These are phyloP conservation scores for Botrytis tulipae DNA, from an alignment of 2,329 filamentous ascomycete genomes.

Conservation along the genomic window DNA sequence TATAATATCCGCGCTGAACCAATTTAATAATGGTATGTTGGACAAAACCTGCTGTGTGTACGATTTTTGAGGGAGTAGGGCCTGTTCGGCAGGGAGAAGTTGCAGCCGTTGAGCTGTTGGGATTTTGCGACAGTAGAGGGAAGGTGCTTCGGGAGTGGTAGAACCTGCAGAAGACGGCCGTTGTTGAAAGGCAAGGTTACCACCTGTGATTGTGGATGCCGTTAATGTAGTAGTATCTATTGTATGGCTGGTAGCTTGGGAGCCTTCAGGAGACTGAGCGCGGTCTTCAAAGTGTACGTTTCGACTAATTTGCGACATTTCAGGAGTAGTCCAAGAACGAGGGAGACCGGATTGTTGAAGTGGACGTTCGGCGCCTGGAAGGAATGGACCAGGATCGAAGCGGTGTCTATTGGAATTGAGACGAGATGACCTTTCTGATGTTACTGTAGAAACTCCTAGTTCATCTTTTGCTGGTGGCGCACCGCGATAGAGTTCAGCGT, in stretches of 20 bases:
- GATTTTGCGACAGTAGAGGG: slow-evolving; percentile 58
- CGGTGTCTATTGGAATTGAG: slow-evolving; percentile 21
- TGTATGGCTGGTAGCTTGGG: slow-evolving; percentile 49
- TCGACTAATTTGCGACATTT: slow-evolving; percentile 34
- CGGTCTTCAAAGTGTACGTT: slow-evolving; percentile 24
- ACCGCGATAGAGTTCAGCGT: slow-evolving; percentile 68
- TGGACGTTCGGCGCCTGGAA: slow-evolving; percentile 21
- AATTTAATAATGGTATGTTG: slow-evolving; percentile 67
- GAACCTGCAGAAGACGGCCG: slow-evolving; percentile 39
- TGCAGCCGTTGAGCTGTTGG: slow-evolving; percentile 63
- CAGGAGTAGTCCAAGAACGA: slow-evolving; percentile 33
- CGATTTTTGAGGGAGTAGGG: slow-evolving; percentile 67
- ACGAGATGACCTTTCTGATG: slow-evolving; percentile 19
- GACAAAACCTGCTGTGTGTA: slow-evolving; percentile 61
- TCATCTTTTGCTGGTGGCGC: slow-evolving; percentile 63
- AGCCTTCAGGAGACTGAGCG: slow-evolving; percentile 34
- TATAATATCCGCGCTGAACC: slow-evolving; percentile 71
- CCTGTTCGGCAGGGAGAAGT: slow-evolving; percentile 67
- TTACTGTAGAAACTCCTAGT: slow-evolving; percentile 33
- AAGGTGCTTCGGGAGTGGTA: slow-evolving; percentile 31
- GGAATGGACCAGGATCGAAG: slow-evolving; percentile 23
- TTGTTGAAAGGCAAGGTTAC: slow-evolving; percentile 33
- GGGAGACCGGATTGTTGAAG: slow-evolving; percentile 28
- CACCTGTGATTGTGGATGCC: slow-evolving; percentile 33
- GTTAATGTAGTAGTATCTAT: slow-evolving; percentile 55